phyloP scores from a whole-genome alignment of 2,329 filamentous ascomycete genomes.

The Botrytis elliptica region DNA sequence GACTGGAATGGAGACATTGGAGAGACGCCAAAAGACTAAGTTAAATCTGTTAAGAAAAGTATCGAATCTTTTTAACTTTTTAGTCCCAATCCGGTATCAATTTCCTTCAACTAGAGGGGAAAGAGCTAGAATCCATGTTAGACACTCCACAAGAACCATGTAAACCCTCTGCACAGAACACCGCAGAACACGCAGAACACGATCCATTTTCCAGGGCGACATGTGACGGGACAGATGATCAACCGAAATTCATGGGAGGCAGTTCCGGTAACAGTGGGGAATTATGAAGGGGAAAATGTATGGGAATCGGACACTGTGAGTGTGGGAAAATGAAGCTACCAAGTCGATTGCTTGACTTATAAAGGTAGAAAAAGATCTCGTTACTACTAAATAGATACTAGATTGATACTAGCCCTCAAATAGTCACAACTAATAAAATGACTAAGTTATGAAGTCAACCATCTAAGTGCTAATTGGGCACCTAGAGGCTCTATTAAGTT shows the following conservation, averaged over 20 bases:
- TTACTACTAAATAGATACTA: conserved; percentile 1
- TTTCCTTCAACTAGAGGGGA: background rate
- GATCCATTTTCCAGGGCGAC: conserved; percentile 10
- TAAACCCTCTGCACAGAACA: background rate
- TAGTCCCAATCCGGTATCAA: background rate
- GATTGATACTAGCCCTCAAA: background rate
- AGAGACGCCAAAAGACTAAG: background rate
- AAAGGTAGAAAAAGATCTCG: background rate
- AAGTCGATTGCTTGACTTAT: background rate
- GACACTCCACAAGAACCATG: background rate
- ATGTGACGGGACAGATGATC: conserved; percentile 11
- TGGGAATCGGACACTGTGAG: background rate
- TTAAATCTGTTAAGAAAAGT: background rate
- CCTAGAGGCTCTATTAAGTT: background rate
- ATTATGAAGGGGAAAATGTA: background rate
- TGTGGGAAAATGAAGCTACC: no score
- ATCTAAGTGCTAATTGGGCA: background rate
- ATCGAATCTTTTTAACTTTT: background rate
- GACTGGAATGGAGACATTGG: background rate
- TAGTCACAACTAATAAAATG: background rate
- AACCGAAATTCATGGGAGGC: background rate
- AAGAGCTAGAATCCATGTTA: background rate
- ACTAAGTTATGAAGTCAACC: background rate
- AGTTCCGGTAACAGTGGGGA: conserved; percentile 2
- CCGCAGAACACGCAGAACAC: conserved; percentile 5